These are phyloP conservation scores for Pyropia haitanensis DNA, from an alignment of 23 red algal genomes.

Conservation along the genomic window DNA sequence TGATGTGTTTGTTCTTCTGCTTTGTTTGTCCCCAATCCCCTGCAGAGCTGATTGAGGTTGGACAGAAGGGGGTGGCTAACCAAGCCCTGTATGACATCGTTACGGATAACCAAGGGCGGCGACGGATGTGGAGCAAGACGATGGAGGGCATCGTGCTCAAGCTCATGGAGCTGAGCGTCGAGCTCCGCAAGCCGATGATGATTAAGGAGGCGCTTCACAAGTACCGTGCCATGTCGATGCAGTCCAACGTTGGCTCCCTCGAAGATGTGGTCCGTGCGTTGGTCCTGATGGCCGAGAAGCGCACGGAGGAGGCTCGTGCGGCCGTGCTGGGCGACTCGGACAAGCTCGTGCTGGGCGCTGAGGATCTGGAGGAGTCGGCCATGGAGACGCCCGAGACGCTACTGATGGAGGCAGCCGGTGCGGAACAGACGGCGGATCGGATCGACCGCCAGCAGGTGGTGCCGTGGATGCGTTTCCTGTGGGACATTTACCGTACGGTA, in stretches of 20 bases:
- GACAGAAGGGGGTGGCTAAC: slow-evolving; percentile 72
- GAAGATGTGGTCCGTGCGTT: slow-evolving; percentile 76
- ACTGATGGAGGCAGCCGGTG: slow-evolving; percentile 86
- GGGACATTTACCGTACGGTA: slow-evolving; percentile 88
- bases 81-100: slow-evolving; percentile 89
- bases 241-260: slow-evolving; percentile 66
- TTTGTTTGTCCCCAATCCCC: not conserved
- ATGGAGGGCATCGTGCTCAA: slow-evolving; percentile 97
- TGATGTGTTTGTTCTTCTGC: not conserved
- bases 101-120: slow-evolving; percentile 82
- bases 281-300: slow-evolving; percentile 32
- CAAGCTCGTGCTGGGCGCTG: slow-evolving; percentile 31
- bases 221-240: slow-evolving; percentile 88
- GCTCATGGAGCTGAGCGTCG: slow-evolving; percentile 90
- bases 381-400: slow-evolving; percentile 81
- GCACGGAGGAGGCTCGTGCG: slow-evolving; percentile 48
- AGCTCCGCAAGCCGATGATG: slow-evolving; percentile 57
- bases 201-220: slow-evolving; percentile 97
- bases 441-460: slow-evolving; percentile 93
- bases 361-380: slow-evolving; percentile 68
- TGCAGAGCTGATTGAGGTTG: slow-evolving; percentile 90
- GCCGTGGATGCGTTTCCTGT: slow-evolving; percentile 92
- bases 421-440: slow-evolving; percentile 61
- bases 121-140: slow-evolving; percentile 90
- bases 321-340: slow-evolving; percentile 17